These are phyloP conservation scores for Leptomonas pyrrhocoris DNA, from an alignment of 208 protist genomes.

Conservation along the genomic window DNA sequence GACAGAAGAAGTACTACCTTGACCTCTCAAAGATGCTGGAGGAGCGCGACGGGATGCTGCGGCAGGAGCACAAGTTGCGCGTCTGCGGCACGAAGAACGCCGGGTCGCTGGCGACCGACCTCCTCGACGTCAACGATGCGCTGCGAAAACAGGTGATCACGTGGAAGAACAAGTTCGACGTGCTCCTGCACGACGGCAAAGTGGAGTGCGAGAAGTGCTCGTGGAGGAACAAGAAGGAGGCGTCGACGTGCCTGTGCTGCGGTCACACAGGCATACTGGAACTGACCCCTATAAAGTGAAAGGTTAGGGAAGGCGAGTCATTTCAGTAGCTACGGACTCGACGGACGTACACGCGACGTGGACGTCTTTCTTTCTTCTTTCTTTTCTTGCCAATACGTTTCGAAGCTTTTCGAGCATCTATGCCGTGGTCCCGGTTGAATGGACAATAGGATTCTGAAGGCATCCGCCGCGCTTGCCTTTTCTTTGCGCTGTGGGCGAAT, in stretches of 20 bases:
- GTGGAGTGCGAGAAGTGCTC: constrained; percentile 77
- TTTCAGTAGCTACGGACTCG: too few relatives aligned
- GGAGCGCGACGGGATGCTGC: constrained; percentile 64
- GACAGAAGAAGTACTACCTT: constrained; percentile 58
- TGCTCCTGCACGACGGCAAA: constrained; percentile 61
- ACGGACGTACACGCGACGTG: too few relatives aligned
- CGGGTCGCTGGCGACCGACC: constrained; percentile 56
- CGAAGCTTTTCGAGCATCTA: too few relatives aligned
- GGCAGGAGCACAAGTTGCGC: constrained; percentile 60
- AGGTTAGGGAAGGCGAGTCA: too few relatives aligned
- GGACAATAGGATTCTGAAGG: too few relatives aligned
- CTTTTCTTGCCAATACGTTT: too few relatives aligned
- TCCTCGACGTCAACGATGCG: constrained; percentile 65
- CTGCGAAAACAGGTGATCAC: constrained; percentile 54
- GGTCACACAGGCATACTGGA: constrained; percentile 45
- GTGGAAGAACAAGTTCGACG: constrained; percentile 61
- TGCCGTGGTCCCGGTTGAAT: too few relatives aligned
- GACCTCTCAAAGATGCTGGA: constrained; percentile 69
- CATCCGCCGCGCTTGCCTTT: too few relatives aligned
- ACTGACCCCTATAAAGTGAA: constrained; percentile 10
- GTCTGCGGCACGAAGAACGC: constrained; percentile 68
- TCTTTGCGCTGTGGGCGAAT: too few relatives aligned
- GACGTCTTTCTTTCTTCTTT: too few relatives aligned
- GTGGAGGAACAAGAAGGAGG: constrained; percentile 59
- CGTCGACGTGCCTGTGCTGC: constrained; percentile 65